Conservation (phyloP, 1,284 basidiomycete species). For the Sanghuangporus sanghuang region DNA sequence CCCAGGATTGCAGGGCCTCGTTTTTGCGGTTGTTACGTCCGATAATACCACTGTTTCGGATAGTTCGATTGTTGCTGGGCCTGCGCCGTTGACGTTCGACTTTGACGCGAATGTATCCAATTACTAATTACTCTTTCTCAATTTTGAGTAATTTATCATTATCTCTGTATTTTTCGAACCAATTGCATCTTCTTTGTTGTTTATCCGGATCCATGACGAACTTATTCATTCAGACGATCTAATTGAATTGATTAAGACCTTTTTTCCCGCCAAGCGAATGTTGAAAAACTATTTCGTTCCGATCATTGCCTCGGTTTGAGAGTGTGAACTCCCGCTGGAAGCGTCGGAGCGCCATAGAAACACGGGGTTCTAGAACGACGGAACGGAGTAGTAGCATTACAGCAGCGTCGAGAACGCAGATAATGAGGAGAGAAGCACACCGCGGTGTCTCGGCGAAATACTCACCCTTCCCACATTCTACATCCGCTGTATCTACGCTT, state of each 20-base stretch:
- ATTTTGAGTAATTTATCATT: too few species aligned
- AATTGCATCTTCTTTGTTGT: too few species aligned
- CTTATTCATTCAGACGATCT: too few species aligned
- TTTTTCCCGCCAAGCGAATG: too few species aligned
- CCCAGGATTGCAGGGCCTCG: constrained; percentile 19
- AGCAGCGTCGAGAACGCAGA: neutral
- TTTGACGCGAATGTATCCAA: neutral
- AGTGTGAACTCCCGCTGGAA: too few species aligned
- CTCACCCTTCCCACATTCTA: neutral
- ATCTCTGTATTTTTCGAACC: neutral
- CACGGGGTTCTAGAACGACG: neutral
- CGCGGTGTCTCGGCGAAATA: neutral
- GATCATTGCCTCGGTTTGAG: too few species aligned
- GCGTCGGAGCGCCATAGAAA: too few species aligned
- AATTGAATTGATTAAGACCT: too few species aligned
- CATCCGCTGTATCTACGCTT: constrained; percentile 7
- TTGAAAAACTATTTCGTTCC: too few species aligned
- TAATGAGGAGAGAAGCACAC: neutral
- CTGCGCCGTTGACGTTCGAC: constrained; percentile 25
- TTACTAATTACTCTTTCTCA: neutral
- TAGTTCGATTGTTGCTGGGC: constrained; percentile 32
- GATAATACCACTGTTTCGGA: constrained; percentile 22
- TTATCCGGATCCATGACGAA: too few species aligned
- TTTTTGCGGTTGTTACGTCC: constrained; percentile 22
- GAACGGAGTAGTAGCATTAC: neutral